Evolutionary conservation across 73 alveolate genomes (phyloP).

Genomic region (Paramecium octaurelia): DNA sequence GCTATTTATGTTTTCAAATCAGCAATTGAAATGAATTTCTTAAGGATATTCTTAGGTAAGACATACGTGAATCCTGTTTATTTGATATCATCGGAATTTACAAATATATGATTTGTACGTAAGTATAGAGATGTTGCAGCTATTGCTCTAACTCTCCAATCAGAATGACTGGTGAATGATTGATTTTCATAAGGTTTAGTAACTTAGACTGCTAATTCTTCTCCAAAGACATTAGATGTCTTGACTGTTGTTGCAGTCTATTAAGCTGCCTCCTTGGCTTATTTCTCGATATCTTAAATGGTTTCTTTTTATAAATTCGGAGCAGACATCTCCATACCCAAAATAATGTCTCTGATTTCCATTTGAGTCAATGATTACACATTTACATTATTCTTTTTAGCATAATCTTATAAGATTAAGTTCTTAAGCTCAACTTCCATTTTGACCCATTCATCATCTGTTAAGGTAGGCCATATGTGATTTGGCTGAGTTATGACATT

Average conservation of each 20-base stretch:
- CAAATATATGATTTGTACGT: conserved; percentile 97
- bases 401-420: conserved; percentile 98
- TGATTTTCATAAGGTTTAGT: conserved; percentile 98
- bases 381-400: conserved; percentile 99
- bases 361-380: conserved; percentile 98
- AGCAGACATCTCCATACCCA: conserved; percentile 99
- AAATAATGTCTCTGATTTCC: conserved; percentile 99
- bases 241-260: conserved; percentile 90
- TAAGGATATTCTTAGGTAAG: conserved; percentile 98
- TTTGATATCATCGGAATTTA: conserved; percentile 93
- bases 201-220: conserved; percentile 83
- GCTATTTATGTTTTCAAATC: conserved; percentile 98
- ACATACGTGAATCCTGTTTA: conserved; percentile 94
- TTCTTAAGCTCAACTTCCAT: conserved; percentile 99
- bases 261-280: conserved; percentile 86
- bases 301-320: conserved; percentile 87
- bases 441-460: conserved; percentile 99
- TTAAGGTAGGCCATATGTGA: conserved; percentile 99
- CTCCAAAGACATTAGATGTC: conserved; percentile 87
- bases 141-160: conserved; percentile 99
- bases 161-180: conserved; percentile 94
- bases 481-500: conserved; percentile 96
- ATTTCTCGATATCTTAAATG: conserved; percentile 89
- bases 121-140: conserved; percentile 97
- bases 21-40: conserved; percentile 96